Conservation (phyloP, 192 early-diverging fungal species). For the Backusella morwellensis region DNA sequence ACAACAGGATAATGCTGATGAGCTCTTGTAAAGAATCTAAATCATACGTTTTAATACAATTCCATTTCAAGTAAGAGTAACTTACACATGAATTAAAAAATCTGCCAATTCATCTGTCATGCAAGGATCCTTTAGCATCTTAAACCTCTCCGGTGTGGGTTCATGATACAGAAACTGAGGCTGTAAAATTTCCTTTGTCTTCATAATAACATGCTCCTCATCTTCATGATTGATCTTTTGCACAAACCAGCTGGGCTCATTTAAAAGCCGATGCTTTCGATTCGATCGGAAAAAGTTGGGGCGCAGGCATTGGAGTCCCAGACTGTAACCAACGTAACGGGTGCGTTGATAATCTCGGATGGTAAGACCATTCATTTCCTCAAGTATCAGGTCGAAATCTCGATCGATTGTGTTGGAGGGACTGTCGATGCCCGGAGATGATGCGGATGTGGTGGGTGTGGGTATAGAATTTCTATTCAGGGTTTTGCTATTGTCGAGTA, state of each 20-base stretch:
- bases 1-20: constrained; percentile 16
- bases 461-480: not conserved
- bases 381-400: constrained; percentile 32
- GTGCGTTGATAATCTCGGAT: constrained; percentile 63
- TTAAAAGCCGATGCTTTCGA: constrained; percentile 30
- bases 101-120: constrained; percentile 23
- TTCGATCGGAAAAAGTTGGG: constrained; percentile 34
- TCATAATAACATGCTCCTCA: constrained; percentile 31
- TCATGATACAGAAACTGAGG: not conserved
- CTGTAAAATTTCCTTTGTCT: not conserved
- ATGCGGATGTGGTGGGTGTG: not conserved
- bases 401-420: not conserved
- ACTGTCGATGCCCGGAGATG: not conserved
- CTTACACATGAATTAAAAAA: constrained; percentile 19
- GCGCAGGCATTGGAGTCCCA: constrained; percentile 65
- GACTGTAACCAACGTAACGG: constrained; percentile 71
- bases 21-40: constrained; percentile 23
- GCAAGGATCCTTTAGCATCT: not conserved
- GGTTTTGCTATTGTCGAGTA: not conserved
- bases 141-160: not conserved
- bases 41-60: not conserved
- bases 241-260: constrained; percentile 38
- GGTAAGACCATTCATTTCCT: constrained; percentile 54
- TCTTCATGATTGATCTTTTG: constrained; percentile 41
- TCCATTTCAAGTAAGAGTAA: not conserved